phyloP scores from a whole-genome alignment of 2,329 filamentous ascomycete genomes.

The Cytospora mali region DNA sequence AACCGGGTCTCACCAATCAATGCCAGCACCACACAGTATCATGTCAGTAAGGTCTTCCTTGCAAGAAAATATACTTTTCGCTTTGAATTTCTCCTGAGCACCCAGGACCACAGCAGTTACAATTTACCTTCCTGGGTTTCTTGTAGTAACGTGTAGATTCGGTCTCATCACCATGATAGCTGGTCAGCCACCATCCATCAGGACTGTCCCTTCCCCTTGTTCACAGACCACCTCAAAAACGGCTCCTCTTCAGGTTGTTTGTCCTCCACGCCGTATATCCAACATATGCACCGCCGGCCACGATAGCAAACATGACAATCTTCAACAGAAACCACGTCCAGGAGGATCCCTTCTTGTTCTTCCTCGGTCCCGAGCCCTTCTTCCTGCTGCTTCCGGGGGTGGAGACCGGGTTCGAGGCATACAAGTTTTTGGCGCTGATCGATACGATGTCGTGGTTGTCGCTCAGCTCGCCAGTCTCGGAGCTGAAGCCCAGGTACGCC shows the following conservation, averaged over 20 bases:
- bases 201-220: background rate
- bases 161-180: background rate
- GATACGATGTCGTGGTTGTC: conserved; percentile 98
- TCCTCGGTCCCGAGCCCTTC: conserved; percentile 39
- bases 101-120: conserved; percentile 21
- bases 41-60: background rate
- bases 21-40: background rate
- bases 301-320: conserved; percentile 73
- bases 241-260: conserved; percentile 60
- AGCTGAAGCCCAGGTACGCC: conserved; percentile 75
- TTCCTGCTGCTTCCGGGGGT: conserved; percentile 41
- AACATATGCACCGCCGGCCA: conserved; percentile 75
- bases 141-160: conserved; percentile 9
- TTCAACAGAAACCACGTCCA: conserved; percentile 75
- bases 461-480: conserved; percentile 92
- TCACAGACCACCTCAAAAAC: conserved; percentile 47
- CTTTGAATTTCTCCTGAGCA: conserved; percentile 21
- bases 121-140: conserved; percentile 1
- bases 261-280: conserved; percentile 83
- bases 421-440: conserved; percentile 84
- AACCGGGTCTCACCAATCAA: background rate
- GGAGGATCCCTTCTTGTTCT: conserved; percentile 51
- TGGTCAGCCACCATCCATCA: background rate
- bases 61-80: conserved; percentile 22
- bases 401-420: conserved; percentile 62